Base-by-base conservation (phyloP, 2,329 filamentous ascomycete species). In the Trichoderma semiorbis region DNA sequence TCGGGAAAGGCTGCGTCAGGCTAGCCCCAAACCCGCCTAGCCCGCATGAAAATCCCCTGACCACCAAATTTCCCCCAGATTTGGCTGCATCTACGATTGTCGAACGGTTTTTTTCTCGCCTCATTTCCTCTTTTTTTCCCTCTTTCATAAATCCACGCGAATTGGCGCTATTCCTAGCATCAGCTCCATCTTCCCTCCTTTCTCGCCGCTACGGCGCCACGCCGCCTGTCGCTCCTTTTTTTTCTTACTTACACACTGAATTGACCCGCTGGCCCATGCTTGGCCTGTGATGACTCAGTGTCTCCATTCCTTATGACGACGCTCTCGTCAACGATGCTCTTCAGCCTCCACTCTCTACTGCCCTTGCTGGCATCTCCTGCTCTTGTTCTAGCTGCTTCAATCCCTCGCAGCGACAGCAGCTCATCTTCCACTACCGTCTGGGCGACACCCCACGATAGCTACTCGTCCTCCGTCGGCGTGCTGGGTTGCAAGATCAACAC, bases 401-500 rank as follows among this genome's bases (percentile, higher is more conserved):
- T 57, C 60, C 60, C 57, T 55, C 60, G 60, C 60, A 21, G 28
- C 47, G 61, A 32, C 43, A 64, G 57, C 66, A 30, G 34, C 3
- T 47, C 64, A 14, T 58, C 47, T 18, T 65, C 65, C 5, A 69
- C 39, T 3, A 70, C 58, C 11, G 77, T 81, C 26, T 79, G 77
- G 76, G 80, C 73, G 5, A 90, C 88, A 2, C 88, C 88, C 18
- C 88, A 90, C 79, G 86, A 86, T 73, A 83, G 81, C 75, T 90
- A 85, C 81, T 88, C 86, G 0, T 89, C 86, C 2, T 89, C 87
- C 0, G 79, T 89, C 71, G 88, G 88, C 47, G 88, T 89, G 0
- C 81, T 87, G n/a, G 88, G 88, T 36, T 90, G 88, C 84, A 87
- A 89, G 76, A 83, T 90, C 77, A 79, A 90, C 79, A 88, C 85